Conservation (phyloP, 331 rosid genomes). For the Cucumis variabilis region DNA sequence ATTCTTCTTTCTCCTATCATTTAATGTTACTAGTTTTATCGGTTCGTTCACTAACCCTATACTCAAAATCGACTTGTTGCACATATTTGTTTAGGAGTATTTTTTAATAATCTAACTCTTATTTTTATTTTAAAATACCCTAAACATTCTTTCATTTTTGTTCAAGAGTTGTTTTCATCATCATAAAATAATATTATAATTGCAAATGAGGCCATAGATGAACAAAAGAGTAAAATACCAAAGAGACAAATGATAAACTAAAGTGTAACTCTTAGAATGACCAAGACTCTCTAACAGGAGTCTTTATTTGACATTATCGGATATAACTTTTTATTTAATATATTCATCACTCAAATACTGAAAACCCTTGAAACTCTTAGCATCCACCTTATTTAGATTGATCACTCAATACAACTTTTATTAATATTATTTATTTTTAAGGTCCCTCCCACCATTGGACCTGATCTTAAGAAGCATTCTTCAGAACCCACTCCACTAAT, state of each 20-base stretch:
- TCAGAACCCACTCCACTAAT: slow-evolving; percentile 90
- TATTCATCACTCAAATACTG: neutral
- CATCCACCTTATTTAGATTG: neutral
- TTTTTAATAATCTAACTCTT: too few relatives aligned
- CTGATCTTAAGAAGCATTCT: slow-evolving; percentile 57
- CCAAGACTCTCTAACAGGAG: neutral
- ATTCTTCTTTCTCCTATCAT: too few relatives aligned
- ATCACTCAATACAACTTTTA: too few relatives aligned
- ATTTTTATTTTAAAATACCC: too few relatives aligned
- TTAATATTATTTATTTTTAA: neutral
- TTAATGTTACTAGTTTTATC: too few relatives aligned
- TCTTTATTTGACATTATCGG: neutral
- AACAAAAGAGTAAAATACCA: neutral
- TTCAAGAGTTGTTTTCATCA: neutral
- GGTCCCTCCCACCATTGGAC: neutral
- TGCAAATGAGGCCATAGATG: too few relatives aligned
- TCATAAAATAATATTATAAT: neutral
- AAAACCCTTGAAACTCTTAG: neutral
- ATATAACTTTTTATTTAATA: neutral
- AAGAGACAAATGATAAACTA: neutral
- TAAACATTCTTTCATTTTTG: neutral
- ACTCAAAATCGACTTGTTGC: too few relatives aligned
- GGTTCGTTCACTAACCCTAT: too few relatives aligned
- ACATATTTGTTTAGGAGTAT: too few relatives aligned
- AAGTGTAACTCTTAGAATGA: neutral